Evolutionary conservation across 169 alveolate species (phyloP), one percentile per base, ranked within the genome.

Genomic region (Plasmodium falciparum): DNA sequence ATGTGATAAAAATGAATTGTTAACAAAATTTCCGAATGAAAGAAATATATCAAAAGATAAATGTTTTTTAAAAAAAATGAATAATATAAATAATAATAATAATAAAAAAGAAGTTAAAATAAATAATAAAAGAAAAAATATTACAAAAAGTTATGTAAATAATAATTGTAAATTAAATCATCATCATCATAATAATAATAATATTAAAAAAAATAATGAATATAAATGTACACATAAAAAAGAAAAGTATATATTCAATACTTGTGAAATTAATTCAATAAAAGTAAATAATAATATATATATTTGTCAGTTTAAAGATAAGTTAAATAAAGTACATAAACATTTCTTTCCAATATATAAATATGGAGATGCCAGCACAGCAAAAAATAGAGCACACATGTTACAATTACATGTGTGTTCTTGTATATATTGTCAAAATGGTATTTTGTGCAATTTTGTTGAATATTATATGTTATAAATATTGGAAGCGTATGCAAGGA

Each of bases 311-410:
- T 78, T 33, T 66, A 78, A 54, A 66, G 54, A 78, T 58, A 78
- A 29, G 45, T 71, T 78, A 78, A 66, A 78, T 78, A 78, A 66
- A 52, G 33, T 66, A 26, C 90, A 70, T 58, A 78, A 50, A n/a
- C 67, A 52, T 59, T 26, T 78, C 29, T 78, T 78, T 71, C 90
- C 90, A 12, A 78, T 78, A 66, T 78, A 66, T 61, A 78, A 65
- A 24, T 78, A 78, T 43, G 90, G 90, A 15, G 90, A 78, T 50
- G 63, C 39, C 8, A 9, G 43, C 17, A 33, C 54, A 26, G 90
- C 80, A 52, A 69, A 63, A 78, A 78, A 78, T 39, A 65, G 54
- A 59, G 90, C 80, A 15, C 26, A 45, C 15, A 58, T 78, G 9
- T 59, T 78, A 50, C 65, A 50, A 20, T 13, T 78, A 24, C 90